phyloP scores from a whole-genome alignment of 106 monocot species.

The Allium sativum region DNA sequence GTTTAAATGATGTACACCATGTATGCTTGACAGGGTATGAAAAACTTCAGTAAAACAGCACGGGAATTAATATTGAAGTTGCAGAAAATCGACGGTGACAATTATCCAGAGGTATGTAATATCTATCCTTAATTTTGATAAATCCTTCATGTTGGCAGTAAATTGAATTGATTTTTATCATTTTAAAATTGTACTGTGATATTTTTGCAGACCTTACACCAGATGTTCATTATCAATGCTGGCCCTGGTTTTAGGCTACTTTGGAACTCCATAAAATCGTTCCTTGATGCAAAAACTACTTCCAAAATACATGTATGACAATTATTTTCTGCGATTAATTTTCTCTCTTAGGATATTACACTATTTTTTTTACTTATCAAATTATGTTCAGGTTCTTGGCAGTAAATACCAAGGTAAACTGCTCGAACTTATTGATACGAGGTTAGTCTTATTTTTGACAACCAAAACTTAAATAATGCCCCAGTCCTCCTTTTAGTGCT shows the following conservation, averaged over 20 bases:
- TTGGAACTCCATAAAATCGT: conserved; percentile 47
- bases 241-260: conserved; percentile 44
- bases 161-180: background rate
- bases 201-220: conserved; percentile 25
- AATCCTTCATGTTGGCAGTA: background rate
- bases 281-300: conserved; percentile 52
- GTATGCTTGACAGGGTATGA: conserved; percentile 23
- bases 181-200: background rate
- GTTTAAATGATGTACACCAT: background rate
- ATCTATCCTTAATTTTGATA: background rate
- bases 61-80: conserved; percentile 36
- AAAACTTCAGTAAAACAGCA: conserved; percentile 59
- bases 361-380: background rate
- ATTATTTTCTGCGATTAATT: background rate
- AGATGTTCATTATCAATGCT: conserved; percentile 60
- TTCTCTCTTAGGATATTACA: too few relatives aligned
- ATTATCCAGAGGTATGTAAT: conserved; percentile 46
- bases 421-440: conserved; percentile 40
- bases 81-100: conserved; percentile 48
- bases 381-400: conserved; percentile 41
- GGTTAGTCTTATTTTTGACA: conserved; percentile 9
- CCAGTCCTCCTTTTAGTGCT: background rate
- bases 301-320: conserved; percentile 48
- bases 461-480: background rate
- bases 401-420: conserved; percentile 43